These are phyloP conservation scores for Mycosarcoma maydis DNA, from an alignment of 1,284 basidiomycete genomes.

Conservation along the genomic window DNA sequence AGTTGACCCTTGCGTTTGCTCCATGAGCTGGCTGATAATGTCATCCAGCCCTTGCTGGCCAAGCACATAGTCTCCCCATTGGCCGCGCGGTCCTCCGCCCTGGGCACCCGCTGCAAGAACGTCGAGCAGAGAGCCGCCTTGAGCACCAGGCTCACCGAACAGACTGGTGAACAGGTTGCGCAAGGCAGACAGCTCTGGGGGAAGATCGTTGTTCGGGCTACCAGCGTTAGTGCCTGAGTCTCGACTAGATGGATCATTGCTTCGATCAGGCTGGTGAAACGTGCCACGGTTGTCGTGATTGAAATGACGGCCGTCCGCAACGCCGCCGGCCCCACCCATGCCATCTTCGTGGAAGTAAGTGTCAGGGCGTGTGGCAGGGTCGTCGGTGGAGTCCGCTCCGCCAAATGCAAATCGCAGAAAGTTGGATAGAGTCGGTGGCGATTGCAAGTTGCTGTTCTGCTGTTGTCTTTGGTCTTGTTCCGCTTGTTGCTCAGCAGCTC, in stretches of 20 bases:
- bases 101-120: constrained; percentile 37
- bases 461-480: constrained; percentile 13
- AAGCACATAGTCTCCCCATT: constrained; percentile 57
- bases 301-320: constrained; percentile 57
- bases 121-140: constrained; percentile 42
- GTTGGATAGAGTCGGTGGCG: constrained; percentile 35
- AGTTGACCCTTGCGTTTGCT: constrained; percentile 53
- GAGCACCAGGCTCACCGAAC: constrained; percentile 44
- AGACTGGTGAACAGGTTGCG: constrained; percentile 52
- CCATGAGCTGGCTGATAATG: constrained; percentile 62
- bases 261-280: constrained; percentile 27
- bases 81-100: constrained; percentile 27
- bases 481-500: constrained; percentile 19
- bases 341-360: constrained; percentile 56
- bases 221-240: not conserved
- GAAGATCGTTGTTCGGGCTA: constrained; percentile 18
- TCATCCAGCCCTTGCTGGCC: constrained; percentile 59
- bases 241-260: constrained; percentile 1
- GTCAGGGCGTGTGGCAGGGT: constrained; percentile 6
- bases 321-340: constrained; percentile 58
- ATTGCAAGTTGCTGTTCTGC: not conserved
- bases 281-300: constrained; percentile 52
- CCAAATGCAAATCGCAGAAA: constrained; percentile 45
- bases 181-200: constrained; percentile 50
- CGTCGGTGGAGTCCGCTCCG: constrained; percentile 19